Conservation (phyloP, 306 rosid species). For the Urtica urens region DNA sequence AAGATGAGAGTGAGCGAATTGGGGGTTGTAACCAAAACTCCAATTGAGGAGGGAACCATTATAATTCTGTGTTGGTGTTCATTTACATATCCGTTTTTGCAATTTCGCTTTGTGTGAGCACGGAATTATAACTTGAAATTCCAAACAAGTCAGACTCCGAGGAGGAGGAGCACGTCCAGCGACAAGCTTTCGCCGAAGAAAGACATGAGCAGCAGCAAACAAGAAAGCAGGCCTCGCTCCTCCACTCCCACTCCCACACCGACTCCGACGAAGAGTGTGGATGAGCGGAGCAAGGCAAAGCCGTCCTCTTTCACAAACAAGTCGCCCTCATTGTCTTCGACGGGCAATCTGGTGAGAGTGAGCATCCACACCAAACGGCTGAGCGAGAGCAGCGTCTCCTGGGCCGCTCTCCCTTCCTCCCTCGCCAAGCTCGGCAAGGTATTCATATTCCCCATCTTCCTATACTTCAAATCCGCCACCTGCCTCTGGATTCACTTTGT, state of each 20-base stretch:
- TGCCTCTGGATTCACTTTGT: not conserved
- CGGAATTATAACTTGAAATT: too few relatives aligned
- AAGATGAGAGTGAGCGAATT: too few relatives aligned
- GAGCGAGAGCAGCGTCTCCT: conserved; percentile 61
- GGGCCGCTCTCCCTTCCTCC: conserved; percentile 80
- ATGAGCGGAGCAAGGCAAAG: conserved; percentile 49
- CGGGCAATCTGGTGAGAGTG: conserved; percentile 67
- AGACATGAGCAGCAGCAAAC: conserved; percentile 43
- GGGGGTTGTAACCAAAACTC: too few relatives aligned
- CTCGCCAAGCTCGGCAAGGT: conserved; percentile 96
- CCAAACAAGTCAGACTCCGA: conserved; percentile 81
- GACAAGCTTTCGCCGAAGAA: conserved; percentile 61
- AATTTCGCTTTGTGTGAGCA: too few relatives aligned
- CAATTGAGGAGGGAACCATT: too few relatives aligned
- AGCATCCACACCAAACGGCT: conserved; percentile 50
- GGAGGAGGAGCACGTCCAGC: conserved; percentile 68
- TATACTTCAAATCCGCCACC: not conserved
- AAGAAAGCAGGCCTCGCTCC: conserved; percentile 51
- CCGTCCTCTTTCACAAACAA: conserved; percentile 45
- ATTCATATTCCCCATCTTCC: conserved; percentile 6
- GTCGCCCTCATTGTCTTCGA: conserved; percentile 49
- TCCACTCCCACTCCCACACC: too few relatives aligned
- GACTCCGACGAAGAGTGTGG: conserved; percentile 42
- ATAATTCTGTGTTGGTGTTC: too few relatives aligned
- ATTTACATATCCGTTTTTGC: too few relatives aligned